Percentiles rank a stretch among this genome's conserved stretches.
These are phyloP conservation scores for Fraxinus cuspidata DNA, from an alignment of 257 asterid species.

Conservation along the genomic window DNA sequence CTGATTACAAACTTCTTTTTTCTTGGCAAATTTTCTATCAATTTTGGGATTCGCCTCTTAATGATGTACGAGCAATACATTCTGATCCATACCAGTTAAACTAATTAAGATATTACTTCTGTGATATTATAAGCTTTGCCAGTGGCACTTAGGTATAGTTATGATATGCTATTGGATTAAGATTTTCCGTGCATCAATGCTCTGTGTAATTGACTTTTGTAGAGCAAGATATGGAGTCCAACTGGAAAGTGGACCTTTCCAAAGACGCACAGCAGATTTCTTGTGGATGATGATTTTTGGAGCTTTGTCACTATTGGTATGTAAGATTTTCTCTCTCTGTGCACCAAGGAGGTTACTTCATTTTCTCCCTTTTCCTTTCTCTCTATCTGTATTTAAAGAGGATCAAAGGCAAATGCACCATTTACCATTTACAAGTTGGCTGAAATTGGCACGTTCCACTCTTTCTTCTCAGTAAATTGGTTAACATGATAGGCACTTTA, in stretches of 20 bases:
- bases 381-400: background rate
- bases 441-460: background rate
- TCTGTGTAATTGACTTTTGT: slow-evolving; percentile 22
- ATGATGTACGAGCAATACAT: slow-evolving; percentile 72
- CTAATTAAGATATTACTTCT: slow-evolving; percentile 11
- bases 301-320: slow-evolving; percentile 73
- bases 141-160: background rate
- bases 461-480: slow-evolving; percentile 2
- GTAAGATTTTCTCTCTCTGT: slow-evolving; percentile 20
- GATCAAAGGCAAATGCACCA: slow-evolving; percentile 9
- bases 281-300: slow-evolving; percentile 99
- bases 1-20: slow-evolving; percentile 79
- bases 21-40: slow-evolving; percentile 85
- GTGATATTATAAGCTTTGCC: slow-evolving; percentile 3
- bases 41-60: slow-evolving; percentile 94
- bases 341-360: too few species aligned
- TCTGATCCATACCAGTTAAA: slow-evolving; percentile 17
- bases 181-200: slow-evolving; percentile 17
- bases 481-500: background rate
- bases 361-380: background rate
- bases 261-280: slow-evolving; percentile 95
- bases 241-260: slow-evolving; percentile 83
- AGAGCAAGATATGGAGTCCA: slow-evolving; percentile 99
- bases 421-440: background rate
- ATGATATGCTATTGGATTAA: slow-evolving; percentile 17